Evolutionary conservation across 2,329 filamentous ascomycete genomes (phyloP), one percentile per base, ranked within the genome.

Genomic region (Verticillium nubilum): DNA sequence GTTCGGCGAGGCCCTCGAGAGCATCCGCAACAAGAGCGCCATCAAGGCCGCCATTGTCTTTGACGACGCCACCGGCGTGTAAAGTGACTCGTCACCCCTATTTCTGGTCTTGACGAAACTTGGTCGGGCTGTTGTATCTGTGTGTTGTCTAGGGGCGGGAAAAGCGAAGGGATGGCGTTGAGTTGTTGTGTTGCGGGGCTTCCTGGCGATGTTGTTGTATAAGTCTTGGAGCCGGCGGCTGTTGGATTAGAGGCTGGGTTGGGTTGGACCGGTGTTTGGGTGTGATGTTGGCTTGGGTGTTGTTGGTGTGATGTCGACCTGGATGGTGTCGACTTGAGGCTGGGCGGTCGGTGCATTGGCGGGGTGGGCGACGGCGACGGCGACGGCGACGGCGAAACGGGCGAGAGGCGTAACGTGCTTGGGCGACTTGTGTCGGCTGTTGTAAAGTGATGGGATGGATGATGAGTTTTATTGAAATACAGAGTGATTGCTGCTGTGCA

Each of bases 41-140:
- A 89, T 91, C 70, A 91, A 91, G 79, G 87, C 87, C 57, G 86
- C 86, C 17, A 90, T 91, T 71, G 82, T 86, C 54, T 90, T 89
- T 67, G 86, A 90, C 62, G 85, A 80, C 66, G 59, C 62, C 23
- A 64, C 62, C 29, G 62, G 62, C 62, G 62, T 64, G 61, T 64
- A 63, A 63, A 58, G 29, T 13, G 29, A 31, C 29, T 31, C 29
- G 9, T 31, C 29, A 7, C 13, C 29, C 29, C 4, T n/a, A 7
- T 28, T n/a, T 52, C 50, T 31, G 29, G 6, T 47, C 37, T 47
- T n/a, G n/a, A n/a, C n/a, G n/a, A n/a, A n/a, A n/a, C n/a, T n/a
- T 47, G 42, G 42, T 47, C 42, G 42, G 29, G 42, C n/a, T 47
- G 42, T 47, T 47, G 42, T 47, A 19, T 23, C 19, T 23, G n/a